These are phyloP conservation scores for Yamadazyma conglobata DNA, from an alignment of 1,139 yeast species.

Conservation along the genomic window DNA sequence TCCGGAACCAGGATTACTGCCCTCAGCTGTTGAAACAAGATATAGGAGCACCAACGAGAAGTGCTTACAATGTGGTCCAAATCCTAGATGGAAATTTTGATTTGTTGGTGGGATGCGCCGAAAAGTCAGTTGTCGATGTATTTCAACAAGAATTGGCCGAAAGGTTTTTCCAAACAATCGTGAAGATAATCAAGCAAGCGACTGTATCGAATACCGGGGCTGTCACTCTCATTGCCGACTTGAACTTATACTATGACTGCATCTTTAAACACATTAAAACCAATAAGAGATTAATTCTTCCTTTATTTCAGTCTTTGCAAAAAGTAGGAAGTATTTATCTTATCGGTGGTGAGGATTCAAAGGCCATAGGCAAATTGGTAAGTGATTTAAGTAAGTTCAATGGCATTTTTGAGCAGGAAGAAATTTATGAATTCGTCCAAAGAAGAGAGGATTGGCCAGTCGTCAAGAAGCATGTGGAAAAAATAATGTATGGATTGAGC, in stretches of 20 bases:
- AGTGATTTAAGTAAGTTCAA: slow-evolving; percentile 83
- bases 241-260: slow-evolving; percentile 75
- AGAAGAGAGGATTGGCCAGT: slow-evolving; percentile 82
- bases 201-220: slow-evolving; percentile 82
- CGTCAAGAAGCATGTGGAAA: slow-evolving; percentile 79
- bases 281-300: slow-evolving; percentile 64
- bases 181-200: slow-evolving; percentile 66
- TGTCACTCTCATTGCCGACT: slow-evolving; percentile 65
- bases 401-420: slow-evolving; percentile 90
- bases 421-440: slow-evolving; percentile 86
- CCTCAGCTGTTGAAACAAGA: slow-evolving; percentile 4
- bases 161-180: slow-evolving; percentile 72
- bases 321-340: slow-evolving; percentile 80
- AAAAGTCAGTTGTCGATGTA: slow-evolving; percentile 82
- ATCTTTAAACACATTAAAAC: slow-evolving; percentile 53
- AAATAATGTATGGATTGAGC: slow-evolving; percentile 91
- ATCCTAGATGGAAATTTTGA: slow-evolving; percentile 72
- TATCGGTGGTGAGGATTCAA: slow-evolving; percentile 72
- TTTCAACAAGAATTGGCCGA: slow-evolving; percentile 94
- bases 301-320: slow-evolving; percentile 77
- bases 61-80: slow-evolving; percentile 61
- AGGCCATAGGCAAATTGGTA: slow-evolving; percentile 78
- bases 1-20: slow-evolving; percentile 9
- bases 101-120: slow-evolving; percentile 78
- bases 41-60: slow-evolving; percentile 58